Evolutionary conservation across 768 basidiomycete species (phyloP), one percentile per base, ranked within the genome.

Genomic region (Paxillus involutus): DNA sequence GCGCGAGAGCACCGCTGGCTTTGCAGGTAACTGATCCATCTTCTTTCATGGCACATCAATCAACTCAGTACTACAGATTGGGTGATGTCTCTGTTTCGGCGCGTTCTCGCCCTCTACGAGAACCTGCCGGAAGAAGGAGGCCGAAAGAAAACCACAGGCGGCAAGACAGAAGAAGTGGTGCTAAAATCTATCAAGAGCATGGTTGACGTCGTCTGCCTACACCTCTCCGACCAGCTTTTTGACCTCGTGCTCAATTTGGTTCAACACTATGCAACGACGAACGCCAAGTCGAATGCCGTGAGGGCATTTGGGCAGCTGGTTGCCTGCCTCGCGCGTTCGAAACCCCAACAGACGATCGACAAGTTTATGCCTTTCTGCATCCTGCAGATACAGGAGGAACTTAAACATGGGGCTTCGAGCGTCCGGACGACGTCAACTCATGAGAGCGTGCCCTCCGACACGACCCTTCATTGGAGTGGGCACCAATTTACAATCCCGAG

Each of bases 41-140:
- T 47, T 41, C 44, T 36, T 17, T 52, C n/a, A 12, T 40, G 21
- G 19, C 14, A 10, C 12, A 12, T 30, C 47, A 39, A 44, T 6
- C 26, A 10, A 45, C 37, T 59, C 30, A 63, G 32, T 9, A 33
- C 44, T 55, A 12, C 55, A 91, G 91, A 89, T 63, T 93, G 91
- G 91, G 85, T 92, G 12, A 80, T 80, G 0, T 83, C 86, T 19
- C 80, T 93, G 30, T 86, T 93, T 63, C 78, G 89, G 14, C 82
- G 91, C 10, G 83, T 93, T 48, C 76, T 93, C 49, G 82, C 89
- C 1, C 73, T 98, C 17, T 95, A 89, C 64, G 91, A 94, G 73
- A 95, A 96, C 65, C 75, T 98, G 5, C 95, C 95, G 0, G 96
- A 98, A 68, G 95, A 96, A 71, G 94, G 91, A 11, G 96, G 96